phyloP scores from a whole-genome alignment of 2,329 filamentous ascomycete genomes.

The Colletotrichum sp. region DNA sequence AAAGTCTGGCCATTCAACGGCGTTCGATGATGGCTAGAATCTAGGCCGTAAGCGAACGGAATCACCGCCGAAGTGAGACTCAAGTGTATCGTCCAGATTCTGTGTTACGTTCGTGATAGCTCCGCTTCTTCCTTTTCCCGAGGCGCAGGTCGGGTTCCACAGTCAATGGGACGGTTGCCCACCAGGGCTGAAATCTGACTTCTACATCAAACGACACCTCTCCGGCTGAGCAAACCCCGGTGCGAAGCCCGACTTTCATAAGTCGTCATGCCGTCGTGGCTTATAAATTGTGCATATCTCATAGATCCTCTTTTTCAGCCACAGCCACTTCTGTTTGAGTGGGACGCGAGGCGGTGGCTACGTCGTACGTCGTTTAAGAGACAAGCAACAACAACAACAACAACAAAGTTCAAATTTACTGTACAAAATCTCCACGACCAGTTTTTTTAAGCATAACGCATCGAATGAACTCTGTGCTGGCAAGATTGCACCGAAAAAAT shows the following conservation, averaged over 20 bases:
- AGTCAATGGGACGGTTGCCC: background rate
- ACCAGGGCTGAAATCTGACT: background rate
- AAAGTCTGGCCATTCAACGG: background rate
- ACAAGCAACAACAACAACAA: background rate
- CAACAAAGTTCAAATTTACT: background rate
- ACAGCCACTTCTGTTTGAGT: background rate
- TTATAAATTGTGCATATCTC: background rate
- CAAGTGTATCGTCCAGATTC: background rate
- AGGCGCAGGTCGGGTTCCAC: background rate
- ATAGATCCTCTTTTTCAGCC: background rate
- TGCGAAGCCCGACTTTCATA: background rate
- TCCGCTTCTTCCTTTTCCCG: background rate
- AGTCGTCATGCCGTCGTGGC: background rate
- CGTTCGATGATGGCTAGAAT: background rate
- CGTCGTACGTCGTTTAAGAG: background rate
- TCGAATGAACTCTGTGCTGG: background rate
- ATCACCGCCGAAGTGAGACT: background rate
- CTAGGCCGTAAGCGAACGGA: background rate
- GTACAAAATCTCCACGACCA: background rate
- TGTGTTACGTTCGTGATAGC: background rate
- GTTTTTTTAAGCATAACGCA: slow-evolving; percentile 9
- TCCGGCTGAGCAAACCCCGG: background rate
- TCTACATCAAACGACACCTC: background rate
- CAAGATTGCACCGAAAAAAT: background rate
- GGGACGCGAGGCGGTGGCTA: background rate